Evolutionary conservation across 225 moss, liverwort and hornwort species (phyloP), one percentile per base, ranked within the genome.

Genomic region (Neckera pumila): DNA sequence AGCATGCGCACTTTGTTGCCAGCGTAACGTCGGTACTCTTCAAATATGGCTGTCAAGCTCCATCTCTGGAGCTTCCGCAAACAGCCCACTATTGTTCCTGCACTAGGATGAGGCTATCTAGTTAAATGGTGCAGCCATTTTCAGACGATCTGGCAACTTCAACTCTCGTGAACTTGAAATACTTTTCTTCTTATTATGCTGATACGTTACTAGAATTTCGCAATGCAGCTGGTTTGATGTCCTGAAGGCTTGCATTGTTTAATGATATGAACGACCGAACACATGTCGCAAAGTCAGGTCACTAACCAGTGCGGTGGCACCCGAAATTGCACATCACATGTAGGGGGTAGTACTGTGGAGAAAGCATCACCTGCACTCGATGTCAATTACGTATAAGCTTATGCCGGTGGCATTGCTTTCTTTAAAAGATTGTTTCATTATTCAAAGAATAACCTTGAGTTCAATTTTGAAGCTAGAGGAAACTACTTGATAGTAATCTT

Each of bases 251-350:
- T 69, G 62, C n/a, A 81, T 49, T 86, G 28, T n/a, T 83, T n/a
- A n/a, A 49, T 49, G 49, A 56, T 14, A 45, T 63, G 56, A 82
- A 89, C 17, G 49, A 69, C 86, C 58, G 40, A 60, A 62, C 61
- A 80, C 36, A 83, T 66, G 66, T n/a, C 36, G 70, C n/a, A 57
- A 62, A 85, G 80, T 77, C 66, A 73, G 38, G 72, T 60, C 74
- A 87, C 92, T 74, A 87, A 97, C 98, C 97, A 82, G 98, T 97
- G 86, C 95, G 94, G 85, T 98, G 95, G 79, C 95, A 93, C 38
- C 98, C 98, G 89, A 98, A 95, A 86, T 96, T 98, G 94, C 98
- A 98, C 98, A 98, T 97, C 69, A 98, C 98, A 90, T 98, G 98
- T 83, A 98, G 93, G 51, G 98, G 98, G 85, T 98, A 98, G 86